phyloP scores from a whole-genome alignment of 108 stramenopile genomes.

The Cyclostephanos tholiformis region DNA sequence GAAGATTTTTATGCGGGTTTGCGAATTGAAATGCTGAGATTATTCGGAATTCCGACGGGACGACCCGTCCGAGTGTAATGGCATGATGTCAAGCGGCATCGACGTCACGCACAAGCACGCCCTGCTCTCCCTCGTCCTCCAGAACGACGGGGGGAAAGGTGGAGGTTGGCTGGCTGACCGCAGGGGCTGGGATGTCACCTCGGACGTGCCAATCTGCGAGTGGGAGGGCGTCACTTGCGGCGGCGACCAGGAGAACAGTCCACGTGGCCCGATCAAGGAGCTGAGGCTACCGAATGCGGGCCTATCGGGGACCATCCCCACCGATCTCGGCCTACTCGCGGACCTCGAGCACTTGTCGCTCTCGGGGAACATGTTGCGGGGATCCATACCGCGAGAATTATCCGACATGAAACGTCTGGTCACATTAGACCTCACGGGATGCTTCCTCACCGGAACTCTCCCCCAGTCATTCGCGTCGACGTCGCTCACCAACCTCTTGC shows the following conservation, averaged over 20 bases:
- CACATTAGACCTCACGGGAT: constrained; percentile 31
- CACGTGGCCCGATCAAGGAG: constrained; percentile 11
- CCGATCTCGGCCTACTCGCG: constrained; percentile 21
- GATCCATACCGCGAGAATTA: constrained; percentile 45
- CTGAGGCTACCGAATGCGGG: constrained; percentile 31
- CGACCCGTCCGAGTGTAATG: too few relatives aligned
- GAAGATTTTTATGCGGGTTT: too few relatives aligned
- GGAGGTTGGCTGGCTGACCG: constrained; percentile 18
- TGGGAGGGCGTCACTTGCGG: constrained; percentile 57
- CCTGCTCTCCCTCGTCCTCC: constrained; percentile 34
- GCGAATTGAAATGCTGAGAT: too few relatives aligned
- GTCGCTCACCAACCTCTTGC: constrained; percentile 17
- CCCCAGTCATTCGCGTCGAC: constrained; percentile 41
- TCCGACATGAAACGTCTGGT: constrained; percentile 20
- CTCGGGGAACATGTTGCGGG: constrained; percentile 40
- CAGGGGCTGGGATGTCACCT: constrained; percentile 16
- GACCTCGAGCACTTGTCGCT: constrained; percentile 36
- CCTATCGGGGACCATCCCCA: constrained; percentile 49
- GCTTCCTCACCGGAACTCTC: constrained; percentile 28
- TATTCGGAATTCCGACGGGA: too few relatives aligned
- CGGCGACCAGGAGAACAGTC: neutral
- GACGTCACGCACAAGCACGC: constrained; percentile 8
- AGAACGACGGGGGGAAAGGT: constrained; percentile 26
- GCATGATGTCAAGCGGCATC: too few relatives aligned
- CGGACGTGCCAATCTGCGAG: constrained; percentile 32